A percentile compares a stretch with the other conserved stretches of the same genome.
Evolutionary conservation across 345 rosid genomes (phyloP).

Genomic region (Kernera saxatilis): DNA sequence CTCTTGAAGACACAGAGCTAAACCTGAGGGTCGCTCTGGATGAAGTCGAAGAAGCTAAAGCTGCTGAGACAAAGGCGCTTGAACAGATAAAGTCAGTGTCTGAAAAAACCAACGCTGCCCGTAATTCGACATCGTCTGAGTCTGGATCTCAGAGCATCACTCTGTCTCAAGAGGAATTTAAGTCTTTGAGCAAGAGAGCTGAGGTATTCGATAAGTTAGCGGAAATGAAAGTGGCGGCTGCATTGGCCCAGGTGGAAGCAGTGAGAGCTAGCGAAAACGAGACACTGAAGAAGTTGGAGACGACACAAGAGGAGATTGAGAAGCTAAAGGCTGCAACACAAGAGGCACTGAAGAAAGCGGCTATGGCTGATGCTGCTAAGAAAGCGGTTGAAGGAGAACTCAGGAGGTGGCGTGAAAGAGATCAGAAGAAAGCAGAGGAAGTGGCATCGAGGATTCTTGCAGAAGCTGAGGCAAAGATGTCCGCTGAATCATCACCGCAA

Average conservation of each 20-base stretch:
- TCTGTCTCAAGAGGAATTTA: conserved; percentile 72
- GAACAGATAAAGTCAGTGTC: conserved; percentile 64
- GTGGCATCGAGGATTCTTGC: conserved; percentile 67
- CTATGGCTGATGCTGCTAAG: conserved; percentile 96
- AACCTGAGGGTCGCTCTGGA: conserved; percentile 64
- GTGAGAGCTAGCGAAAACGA: conserved; percentile 92
- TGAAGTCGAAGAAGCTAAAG: conserved; percentile 86
- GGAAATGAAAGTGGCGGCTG: conserved; percentile 93
- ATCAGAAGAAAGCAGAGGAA: conserved; percentile 85
- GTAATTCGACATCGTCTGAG: conserved; percentile 71
- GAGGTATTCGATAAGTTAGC: conserved; percentile 67
- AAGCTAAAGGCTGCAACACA: conserved; percentile 64
- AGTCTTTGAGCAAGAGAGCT: conserved; percentile 72
- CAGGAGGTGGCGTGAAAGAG: conserved; percentile 80
- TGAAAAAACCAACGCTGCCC: conserved; percentile 67
- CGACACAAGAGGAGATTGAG: conserved; percentile 65
- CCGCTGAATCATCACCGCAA: conserved; percentile 62
- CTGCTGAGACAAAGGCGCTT: conserved; percentile 62
- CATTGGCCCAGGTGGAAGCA: conserved; percentile 93
- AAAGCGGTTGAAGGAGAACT: conserved; percentile 94
- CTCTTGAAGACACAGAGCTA: conserved; percentile 67
- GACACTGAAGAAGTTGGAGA: conserved; percentile 67
- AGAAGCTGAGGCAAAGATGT: conserved; percentile 48
- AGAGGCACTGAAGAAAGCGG: conserved; percentile 75
- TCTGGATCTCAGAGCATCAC: conserved; percentile 64